Evolutionary conservation across 164 flowering plant genomes (phyloP), one percentile per base, ranked within the genome.

Genomic region (Magnolia kwangsiensis): DNA sequence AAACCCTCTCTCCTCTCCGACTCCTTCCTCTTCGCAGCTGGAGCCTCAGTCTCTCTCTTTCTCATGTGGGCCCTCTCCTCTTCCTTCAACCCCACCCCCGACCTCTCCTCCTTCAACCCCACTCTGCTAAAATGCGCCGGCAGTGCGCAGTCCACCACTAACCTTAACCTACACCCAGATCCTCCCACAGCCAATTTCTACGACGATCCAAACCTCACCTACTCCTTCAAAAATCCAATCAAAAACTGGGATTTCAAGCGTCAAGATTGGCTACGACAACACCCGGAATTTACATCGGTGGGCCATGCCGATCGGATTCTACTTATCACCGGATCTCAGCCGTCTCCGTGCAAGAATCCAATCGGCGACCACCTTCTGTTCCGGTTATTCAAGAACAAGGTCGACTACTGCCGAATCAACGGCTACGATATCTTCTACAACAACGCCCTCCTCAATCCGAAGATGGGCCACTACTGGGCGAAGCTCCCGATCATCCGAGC

Each of bases 401-500:
- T 83, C 2, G 90, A 88, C 63, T 88, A 88, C 74, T 85, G 84
- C 73, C 74, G 90, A 19, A 69, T 85, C 63, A 84, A 86, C 69
- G 89, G 90, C 13, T 80, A 80, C 71, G 89, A 88, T 59, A 73
- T 88, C 61, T 88, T 83, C 75, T 88, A 88, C 85, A 88, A 85
- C 81, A 83, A 80, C 64, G 85, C 75, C 9, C 75, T 85, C 27
- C 72, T 88, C 50, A 83, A 96, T 27, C 95, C 92, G 14, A 75
- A 85, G 63, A 96, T 96, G 99, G 19, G 20, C 49, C 59, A 84
- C 2, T 96, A 76, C 76, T 96, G 99, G 99, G 96, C 99, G 18
- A 96, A 96, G 74, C 71, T 86, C 14, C 97, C 98, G 23, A 81
- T 83, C 24, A 86, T 96, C 31, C 83, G 86, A 18, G 92, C 99